Evolutionary conservation across 2,329 filamentous ascomycete species (phyloP).

Genomic region (Elsinoe arachidis): DNA sequence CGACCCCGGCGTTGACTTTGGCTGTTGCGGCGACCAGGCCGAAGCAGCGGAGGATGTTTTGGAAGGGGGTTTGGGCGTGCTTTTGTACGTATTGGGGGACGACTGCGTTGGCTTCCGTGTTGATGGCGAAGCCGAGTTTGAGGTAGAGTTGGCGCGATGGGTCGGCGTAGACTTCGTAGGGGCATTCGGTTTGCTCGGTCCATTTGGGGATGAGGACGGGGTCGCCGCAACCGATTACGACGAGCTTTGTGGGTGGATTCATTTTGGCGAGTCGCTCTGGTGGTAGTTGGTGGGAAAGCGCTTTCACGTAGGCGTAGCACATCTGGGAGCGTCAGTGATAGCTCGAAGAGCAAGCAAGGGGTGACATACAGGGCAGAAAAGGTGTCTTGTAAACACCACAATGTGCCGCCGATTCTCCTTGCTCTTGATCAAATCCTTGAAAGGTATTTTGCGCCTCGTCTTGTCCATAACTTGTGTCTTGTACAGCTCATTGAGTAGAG

Average conservation of each 20-base stretch:
- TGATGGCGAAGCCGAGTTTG: constrained; percentile 25
- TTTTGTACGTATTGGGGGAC: constrained; percentile 24
- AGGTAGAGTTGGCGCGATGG: constrained; percentile 24
- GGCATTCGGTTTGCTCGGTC: constrained; percentile 23
- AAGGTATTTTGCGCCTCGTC: constrained; percentile 7
- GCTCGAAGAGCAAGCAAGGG: background rate
- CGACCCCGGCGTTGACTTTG: constrained; percentile 17
- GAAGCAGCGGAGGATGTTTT: constrained; percentile 11
- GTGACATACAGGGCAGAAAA: constrained; percentile 31
- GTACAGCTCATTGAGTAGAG: constrained; percentile 4
- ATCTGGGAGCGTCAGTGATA: constrained; percentile 16
- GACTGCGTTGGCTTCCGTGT: constrained; percentile 19
- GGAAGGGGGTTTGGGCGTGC: background rate
- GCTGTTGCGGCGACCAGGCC: constrained; percentile 14
- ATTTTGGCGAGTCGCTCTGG: constrained; percentile 18
- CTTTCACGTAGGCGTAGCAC: constrained; percentile 28
- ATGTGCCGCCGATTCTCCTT: constrained; percentile 20
- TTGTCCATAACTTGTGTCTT: constrained; percentile 12
- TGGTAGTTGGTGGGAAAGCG: constrained; percentile 22
- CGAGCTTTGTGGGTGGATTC: constrained; percentile 22
- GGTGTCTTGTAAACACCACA: constrained; percentile 33
- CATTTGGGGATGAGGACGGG: constrained; percentile 25
- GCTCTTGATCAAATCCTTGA: constrained; percentile 10
- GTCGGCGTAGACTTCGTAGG: constrained; percentile 28
- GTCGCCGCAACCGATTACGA: constrained; percentile 29